Evolutionary conservation across 2,329 filamentous ascomycete genomes (phyloP).

Genomic region (Cladosporium oxysporum): DNA sequence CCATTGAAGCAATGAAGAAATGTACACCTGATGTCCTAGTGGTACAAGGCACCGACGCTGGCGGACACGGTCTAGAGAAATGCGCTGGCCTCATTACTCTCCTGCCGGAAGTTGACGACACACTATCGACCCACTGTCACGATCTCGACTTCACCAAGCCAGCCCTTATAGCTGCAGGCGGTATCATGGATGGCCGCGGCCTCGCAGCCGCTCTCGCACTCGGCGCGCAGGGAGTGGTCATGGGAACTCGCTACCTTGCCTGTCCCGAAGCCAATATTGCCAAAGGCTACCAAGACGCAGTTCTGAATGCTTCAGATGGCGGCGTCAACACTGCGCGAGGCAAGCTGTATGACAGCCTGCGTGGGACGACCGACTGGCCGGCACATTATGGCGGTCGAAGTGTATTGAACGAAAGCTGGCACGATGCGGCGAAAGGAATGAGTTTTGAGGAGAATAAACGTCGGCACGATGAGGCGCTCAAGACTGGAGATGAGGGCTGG

Average conservation of each 20-base stretch:
- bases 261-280: constrained; percentile 49
- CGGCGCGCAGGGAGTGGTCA: constrained; percentile 54
- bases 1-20: constrained; percentile 50
- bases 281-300: constrained; percentile 50
- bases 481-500: constrained; percentile 55
- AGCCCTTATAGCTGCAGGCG: constrained; percentile 58
- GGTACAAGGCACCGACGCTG: constrained; percentile 64
- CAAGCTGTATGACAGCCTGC: constrained; percentile 54
- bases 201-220: constrained; percentile 58
- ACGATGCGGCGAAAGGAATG: constrained; percentile 44
- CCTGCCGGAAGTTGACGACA: constrained; percentile 58
- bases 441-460: constrained; percentile 47
- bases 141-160: constrained; percentile 29
- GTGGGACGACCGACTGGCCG: constrained; percentile 62
- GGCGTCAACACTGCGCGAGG: constrained; percentile 54
- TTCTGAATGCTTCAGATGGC: constrained; percentile 52
- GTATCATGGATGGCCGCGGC: constrained; percentile 58
- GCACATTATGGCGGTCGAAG: constrained; percentile 59
- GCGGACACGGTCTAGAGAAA: constrained; percentile 61
- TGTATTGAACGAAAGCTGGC: constrained; percentile 57
- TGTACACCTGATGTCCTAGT: constrained; percentile 60
- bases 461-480: constrained; percentile 51
- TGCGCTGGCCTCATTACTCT: constrained; percentile 59
- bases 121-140: constrained; percentile 39
- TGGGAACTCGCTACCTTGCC: constrained; percentile 67